Evolutionary conservation across 257 asterid genomes (phyloP), one percentile per base, ranked within the genome.

Genomic region (Solanum sejunctum): DNA sequence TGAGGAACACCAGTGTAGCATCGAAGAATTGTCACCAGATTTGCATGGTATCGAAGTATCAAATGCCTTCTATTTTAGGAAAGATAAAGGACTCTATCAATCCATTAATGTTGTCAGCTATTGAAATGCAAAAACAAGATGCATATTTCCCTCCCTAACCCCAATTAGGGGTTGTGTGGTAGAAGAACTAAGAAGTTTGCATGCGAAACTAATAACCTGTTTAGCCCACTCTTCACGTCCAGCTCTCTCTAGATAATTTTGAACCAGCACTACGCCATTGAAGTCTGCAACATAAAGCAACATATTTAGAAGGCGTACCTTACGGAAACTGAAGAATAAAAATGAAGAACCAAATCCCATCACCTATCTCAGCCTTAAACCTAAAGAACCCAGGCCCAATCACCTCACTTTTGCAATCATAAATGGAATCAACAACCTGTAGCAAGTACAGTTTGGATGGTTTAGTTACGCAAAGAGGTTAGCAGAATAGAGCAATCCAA

Each of bases 361-460:
- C 91, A 97, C 99, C 99, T 92, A 97, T 97, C 88, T 97, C 99
- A 82, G 98, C 99, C 89, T 97, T 97, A 89, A 97, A 97, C 88
- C 99, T 92, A 82, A 97, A 97, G 88, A 94, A 97, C 58, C 99
- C 99, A 20, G 99, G 99, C 77, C 99, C 99, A 83, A 97, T 97
- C 91, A 97, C 99, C 97, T 97, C 99, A 10, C 99, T 97, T 89
- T 97, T 97, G 96, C 98, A 94, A 91, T 97, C 99, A 87, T 97
- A 95, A 39, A 95, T 94, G 47, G 97, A 71, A 93, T 97, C 99
- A 39, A 97, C 99, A 86, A 97, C 99, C 99, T 97, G 88, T 84
- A 85, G 83, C 57, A 51, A 75, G 70, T 85, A 85, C 66, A 71
- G 36, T 17, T 85, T 41, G 16, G 54, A 84, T 84, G 88, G 80